These are phyloP conservation scores for Hansfordia pulvinata DNA, from an alignment of 2,329 filamentous ascomycete genomes.

Conservation along the genomic window DNA sequence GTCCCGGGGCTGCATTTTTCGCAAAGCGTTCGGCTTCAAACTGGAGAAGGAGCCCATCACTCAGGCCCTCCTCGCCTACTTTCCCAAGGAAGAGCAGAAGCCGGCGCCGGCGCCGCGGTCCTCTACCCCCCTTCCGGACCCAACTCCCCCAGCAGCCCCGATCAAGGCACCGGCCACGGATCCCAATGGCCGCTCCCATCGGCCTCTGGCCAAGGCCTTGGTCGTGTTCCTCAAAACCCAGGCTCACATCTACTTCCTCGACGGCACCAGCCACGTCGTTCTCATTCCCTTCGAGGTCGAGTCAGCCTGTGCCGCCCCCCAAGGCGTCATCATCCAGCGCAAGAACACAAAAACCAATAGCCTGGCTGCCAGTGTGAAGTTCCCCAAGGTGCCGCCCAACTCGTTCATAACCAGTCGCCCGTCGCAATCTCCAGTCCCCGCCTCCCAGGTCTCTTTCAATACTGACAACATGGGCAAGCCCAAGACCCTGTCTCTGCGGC, in stretches of 20 bases:
- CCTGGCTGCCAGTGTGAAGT: conserved; percentile 37
- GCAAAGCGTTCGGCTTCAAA: conserved; percentile 75
- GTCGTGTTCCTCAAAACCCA: conserved; percentile 89
- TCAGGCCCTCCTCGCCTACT: conserved; percentile 78
- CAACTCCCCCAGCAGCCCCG: no score
- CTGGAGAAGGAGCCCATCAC: conserved; percentile 74
- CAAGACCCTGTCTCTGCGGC: conserved; percentile 37
- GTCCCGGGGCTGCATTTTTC: conserved; percentile 75
- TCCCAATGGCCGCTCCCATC: conserved; percentile 5
- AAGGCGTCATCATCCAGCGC: conserved; percentile 76
- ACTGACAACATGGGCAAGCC: conserved; percentile 41
- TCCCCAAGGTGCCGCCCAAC: conserved; percentile 58
- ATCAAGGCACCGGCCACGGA: background rate
- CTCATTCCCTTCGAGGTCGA: conserved; percentile 94
- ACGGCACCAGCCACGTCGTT: conserved; percentile 76
- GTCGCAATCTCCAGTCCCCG: conserved; percentile 32
- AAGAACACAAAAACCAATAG: conserved; percentile 44
- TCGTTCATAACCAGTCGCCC: conserved; percentile 67
- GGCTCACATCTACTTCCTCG: conserved; percentile 83
- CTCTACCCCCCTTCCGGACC: no score
- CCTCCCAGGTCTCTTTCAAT: conserved; percentile 39
- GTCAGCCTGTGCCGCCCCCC: conserved; percentile 66
- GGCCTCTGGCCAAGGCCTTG: conserved; percentile 48
- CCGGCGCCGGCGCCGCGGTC: conserved; percentile 6
- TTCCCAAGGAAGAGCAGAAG: conserved; percentile 42